A percentile compares a stretch with the other conserved stretches of the same genome.
phyloP scores from a whole-genome alignment of 2,329 filamentous ascomycete species.

The Arthrocladium fulminans region DNA sequence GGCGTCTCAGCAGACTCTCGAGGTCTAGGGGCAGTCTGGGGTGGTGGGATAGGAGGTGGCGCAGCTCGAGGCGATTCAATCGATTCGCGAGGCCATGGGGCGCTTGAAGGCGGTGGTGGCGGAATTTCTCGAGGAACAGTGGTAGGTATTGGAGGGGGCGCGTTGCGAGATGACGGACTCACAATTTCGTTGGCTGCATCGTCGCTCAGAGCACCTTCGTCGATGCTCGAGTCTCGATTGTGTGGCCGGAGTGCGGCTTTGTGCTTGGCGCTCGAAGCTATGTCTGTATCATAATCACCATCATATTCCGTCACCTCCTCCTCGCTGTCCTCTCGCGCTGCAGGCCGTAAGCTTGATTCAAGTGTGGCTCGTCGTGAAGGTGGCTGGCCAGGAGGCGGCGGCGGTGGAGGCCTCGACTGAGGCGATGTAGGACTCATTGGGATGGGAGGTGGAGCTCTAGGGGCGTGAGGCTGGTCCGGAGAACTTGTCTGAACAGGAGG shows the following conservation, averaged over 20 bases:
- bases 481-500: constrained; percentile 15
- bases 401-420: constrained; percentile 58
- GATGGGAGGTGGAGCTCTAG: constrained; percentile 31
- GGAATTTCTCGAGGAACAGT: constrained; percentile 50
- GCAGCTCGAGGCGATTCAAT: constrained; percentile 61
- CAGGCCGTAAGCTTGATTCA: constrained; percentile 40
- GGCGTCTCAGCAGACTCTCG: constrained; percentile 63
- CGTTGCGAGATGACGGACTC: constrained; percentile 31
- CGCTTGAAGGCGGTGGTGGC: constrained; percentile 57
- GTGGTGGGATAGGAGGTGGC: constrained; percentile 53
- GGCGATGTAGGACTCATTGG: constrained; percentile 23
- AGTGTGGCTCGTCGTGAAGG: constrained; percentile 52
- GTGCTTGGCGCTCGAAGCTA: constrained; percentile 83
- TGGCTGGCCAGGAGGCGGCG: constrained; percentile 42
- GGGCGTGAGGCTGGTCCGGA: constrained; percentile 6
- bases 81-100: constrained; percentile 52
- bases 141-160: constrained; percentile 48
- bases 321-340: constrained; percentile 53
- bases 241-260: constrained; percentile 87
- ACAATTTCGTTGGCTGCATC: constrained; percentile 44
- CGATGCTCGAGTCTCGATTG: constrained; percentile 64
- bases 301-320: constrained; percentile 90
- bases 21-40: constrained; percentile 42
- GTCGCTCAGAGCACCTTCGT: constrained; percentile 52
- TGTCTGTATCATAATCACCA: constrained; percentile 96